phyloP scores from a whole-genome alignment of 2,329 filamentous ascomycete genomes.

The Pseudogymnoascus sp. region DNA sequence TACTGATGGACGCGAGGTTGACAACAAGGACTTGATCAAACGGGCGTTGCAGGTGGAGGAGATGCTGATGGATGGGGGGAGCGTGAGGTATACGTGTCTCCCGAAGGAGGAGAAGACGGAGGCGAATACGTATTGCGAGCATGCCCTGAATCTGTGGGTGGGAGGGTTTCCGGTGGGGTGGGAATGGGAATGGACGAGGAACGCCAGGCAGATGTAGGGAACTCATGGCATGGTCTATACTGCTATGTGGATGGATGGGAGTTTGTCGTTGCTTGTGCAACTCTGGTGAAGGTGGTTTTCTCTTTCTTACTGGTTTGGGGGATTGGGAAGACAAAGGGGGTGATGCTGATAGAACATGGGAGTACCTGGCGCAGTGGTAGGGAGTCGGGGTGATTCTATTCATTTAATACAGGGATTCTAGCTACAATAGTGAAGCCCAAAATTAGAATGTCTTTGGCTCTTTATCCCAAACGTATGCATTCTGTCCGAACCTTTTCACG shows the following conservation, averaged over 20 bases:
- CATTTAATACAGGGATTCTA: neutral
- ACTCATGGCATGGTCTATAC: neutral
- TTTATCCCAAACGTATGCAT: neutral
- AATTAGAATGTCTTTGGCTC: neutral
- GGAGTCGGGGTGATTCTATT: neutral
- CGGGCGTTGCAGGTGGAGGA: conserved; percentile 1
- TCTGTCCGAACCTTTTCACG: neutral
- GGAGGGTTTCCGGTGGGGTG: neutral
- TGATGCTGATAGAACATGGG: neutral
- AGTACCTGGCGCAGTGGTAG: neutral
- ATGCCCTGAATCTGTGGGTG: neutral
- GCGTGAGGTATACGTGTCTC: neutral
- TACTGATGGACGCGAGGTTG: neutral
- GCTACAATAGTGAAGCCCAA: neutral
- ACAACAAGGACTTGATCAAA: neutral
- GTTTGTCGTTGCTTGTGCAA: no score
- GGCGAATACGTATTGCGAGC: neutral
- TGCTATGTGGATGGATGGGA: neutral
- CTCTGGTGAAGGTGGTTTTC: neutral
- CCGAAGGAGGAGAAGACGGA: neutral
- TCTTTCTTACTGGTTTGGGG: neutral
- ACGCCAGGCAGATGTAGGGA: neutral
- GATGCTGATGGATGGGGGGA: neutral
- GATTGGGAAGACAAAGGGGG: neutral
- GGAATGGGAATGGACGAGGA: neutral